A percentile compares a stretch with the other conserved stretches of the same genome.
phyloP scores from a whole-genome alignment of 1,139 yeast genomes.

The Protomyces inundatus region DNA sequence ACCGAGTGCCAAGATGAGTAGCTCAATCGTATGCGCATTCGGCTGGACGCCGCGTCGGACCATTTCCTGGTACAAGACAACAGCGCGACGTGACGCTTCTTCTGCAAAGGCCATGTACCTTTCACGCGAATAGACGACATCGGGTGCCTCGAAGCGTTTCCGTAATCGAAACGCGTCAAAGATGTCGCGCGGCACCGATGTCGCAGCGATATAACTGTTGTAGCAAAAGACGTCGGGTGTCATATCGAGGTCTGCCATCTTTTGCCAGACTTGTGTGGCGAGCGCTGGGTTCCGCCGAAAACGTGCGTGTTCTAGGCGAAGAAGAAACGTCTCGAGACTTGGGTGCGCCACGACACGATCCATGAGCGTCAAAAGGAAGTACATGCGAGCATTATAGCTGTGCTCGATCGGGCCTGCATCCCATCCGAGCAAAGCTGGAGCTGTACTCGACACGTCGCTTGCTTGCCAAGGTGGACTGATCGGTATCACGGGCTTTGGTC shows the following conservation, averaged over 20 bases:
- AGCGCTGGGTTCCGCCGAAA: background rate
- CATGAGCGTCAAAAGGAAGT: background rate
- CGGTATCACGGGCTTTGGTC: background rate
- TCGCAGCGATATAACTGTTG: constrained; percentile 11
- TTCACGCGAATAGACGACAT: background rate
- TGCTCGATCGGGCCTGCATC: no score
- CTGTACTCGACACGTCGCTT: background rate
- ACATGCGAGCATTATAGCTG: background rate
- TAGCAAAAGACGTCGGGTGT: constrained; percentile 20
- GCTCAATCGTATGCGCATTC: constrained; percentile 9
- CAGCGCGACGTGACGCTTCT: background rate
- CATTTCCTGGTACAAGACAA: constrained; percentile 10
- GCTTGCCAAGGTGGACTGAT: background rate
- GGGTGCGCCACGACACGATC: background rate
- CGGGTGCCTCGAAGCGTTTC: background rate
- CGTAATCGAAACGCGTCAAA: constrained; percentile 3
- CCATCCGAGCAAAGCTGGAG: background rate
- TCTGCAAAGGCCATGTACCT: background rate
- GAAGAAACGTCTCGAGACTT: background rate
- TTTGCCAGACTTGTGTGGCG: constrained; percentile 2
- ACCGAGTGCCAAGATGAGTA: constrained; percentile 6
- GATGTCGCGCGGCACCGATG: constrained; percentile 4
- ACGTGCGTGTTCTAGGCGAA: background rate
- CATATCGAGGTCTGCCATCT: background rate
- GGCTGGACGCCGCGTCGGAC: constrained; percentile 3